Base-by-base conservation (phyloP, 2,329 filamentous ascomycete genomes). In the Beauveria sp. region DNA sequence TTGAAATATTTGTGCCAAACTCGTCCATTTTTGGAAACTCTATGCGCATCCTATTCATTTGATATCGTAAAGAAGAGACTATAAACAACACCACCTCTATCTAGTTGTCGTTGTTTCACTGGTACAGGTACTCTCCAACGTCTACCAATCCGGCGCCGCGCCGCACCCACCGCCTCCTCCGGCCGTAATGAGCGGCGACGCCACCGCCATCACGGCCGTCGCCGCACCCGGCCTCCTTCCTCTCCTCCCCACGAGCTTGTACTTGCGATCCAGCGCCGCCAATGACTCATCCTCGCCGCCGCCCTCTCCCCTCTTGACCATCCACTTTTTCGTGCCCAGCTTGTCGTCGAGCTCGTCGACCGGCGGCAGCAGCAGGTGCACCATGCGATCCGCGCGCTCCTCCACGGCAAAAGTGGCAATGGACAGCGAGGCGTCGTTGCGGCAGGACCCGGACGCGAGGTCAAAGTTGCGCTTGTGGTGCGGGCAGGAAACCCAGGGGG, bases 381-480 rank as follows among this genome's bases (percentile, higher is more conserved):
- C 81, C 81, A 85, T 84, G 0, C 89, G 90, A 72, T 95, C 91
- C 2, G 66, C 62, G 12, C 91, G 79, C 71, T 88, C 88, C 73
- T 96, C 89, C 5, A 85, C 86, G 0, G 83, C 83, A 73, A 96
- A 96, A 0, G 88, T 93, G 3, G 91, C 91, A 68, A 96, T 93
- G 67, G 87, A 91, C 65, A 95, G 80, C 22, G 80, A 80, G 40
- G 83, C 80, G 72, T 96, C 91, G 70, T 88, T 93, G 58, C 82
- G 84, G 75, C 92, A 96, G 20, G 83, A 80, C 1, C 91, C 91
- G 0, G 84, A 82, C 45, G 80, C 81, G 49, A 96, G 84, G 70
- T 91, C 86, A 73, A 89, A 96, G 76, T 96, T 96, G 66, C 91
- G 86, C 79, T 96, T 96, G 79, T 96, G 92, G 74, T 88, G 86